Conservation (phyloP, 441 rosid genomes). For the Viola pubescens region DNA sequence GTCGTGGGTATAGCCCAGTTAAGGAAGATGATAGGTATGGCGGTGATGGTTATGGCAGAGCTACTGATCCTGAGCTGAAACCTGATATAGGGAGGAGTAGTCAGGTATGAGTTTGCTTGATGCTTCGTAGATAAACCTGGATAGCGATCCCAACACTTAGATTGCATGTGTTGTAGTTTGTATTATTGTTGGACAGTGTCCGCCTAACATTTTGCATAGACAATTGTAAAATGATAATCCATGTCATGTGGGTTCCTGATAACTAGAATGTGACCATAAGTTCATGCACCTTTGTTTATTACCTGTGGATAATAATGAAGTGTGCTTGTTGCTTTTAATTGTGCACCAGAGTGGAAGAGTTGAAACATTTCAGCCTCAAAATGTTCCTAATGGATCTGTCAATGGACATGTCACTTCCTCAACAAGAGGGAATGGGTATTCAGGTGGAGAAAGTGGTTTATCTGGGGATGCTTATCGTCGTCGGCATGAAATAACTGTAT, state of each 20-base stretch:
- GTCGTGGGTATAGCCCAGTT: slow-evolving; percentile 31
- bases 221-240: too few relatives aligned
- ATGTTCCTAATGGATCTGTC: slow-evolving; percentile 37
- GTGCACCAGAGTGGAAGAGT: slow-evolving; percentile 30
- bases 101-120: slow-evolving; percentile 36
- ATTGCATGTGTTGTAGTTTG: not conserved
- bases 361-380: slow-evolving; percentile 35
- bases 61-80: slow-evolving; percentile 28
- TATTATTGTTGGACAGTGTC: not conserved
- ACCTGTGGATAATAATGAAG: too few relatives aligned
- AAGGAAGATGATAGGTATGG: slow-evolving; percentile 43
- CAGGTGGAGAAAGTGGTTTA: slow-evolving; percentile 35
- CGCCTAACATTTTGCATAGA: not conserved
- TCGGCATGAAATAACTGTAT: slow-evolving; percentile 80
- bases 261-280: not conserved
- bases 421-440: slow-evolving; percentile 37
- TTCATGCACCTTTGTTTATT: not conserved
- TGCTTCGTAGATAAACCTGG: not conserved
- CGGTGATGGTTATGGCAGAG: slow-evolving; percentile 21
- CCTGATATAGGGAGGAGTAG: slow-evolving; percentile 30
- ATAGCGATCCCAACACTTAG: too few relatives aligned
- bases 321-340: not conserved
- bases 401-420: slow-evolving; percentile 39
- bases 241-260: too few relatives aligned
- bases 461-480: slow-evolving; percentile 67